These are phyloP conservation scores for Erigeron canadensis DNA, from an alignment of 129 eudicot species.

Conservation along the genomic window DNA sequence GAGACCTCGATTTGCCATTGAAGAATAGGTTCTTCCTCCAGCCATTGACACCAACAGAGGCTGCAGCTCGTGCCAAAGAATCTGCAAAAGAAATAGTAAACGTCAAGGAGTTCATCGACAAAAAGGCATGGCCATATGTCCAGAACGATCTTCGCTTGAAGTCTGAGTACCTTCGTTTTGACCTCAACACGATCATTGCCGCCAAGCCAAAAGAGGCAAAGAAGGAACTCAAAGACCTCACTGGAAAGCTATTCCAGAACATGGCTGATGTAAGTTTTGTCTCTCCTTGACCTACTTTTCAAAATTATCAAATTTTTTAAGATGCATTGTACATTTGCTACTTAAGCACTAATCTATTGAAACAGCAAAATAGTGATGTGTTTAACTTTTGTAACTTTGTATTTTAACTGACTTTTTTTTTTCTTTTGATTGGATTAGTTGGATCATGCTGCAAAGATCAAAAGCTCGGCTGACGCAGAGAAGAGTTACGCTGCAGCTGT, in stretches of 20 bases:
- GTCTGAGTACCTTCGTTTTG: conserved; percentile 81
- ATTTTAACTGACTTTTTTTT: background rate
- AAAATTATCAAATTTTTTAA: too few relatives aligned
- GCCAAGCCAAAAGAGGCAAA: conserved; percentile 80
- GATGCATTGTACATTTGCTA: too few relatives aligned
- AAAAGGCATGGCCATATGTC: conserved; percentile 98
- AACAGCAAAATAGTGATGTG: too few relatives aligned
- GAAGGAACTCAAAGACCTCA: conserved; percentile 65
- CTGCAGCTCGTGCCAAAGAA: conserved; percentile 76
- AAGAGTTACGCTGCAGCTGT: conserved; percentile 87
- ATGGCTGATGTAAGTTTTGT: conserved; percentile 56
- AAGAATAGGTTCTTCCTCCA: conserved; percentile 77
- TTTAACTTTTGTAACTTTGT: background rate
- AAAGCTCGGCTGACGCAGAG: conserved; percentile 77
- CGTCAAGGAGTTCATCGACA: conserved; percentile 67
- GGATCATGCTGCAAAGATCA: conserved; percentile 94
- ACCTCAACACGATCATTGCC: conserved; percentile 85
- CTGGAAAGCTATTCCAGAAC: conserved; percentile 69
- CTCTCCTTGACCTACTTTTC: too few relatives aligned
- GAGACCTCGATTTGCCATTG: conserved; percentile 65
- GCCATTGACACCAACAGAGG: conserved; percentile 69
- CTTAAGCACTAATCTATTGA: too few relatives aligned
- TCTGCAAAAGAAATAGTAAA: conserved; percentile 88
- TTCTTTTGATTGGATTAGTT: conserved; percentile 39
- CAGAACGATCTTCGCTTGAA: conserved; percentile 82